Percentiles rank a stretch among this genome's conserved stretches.
These are phyloP conservation scores for Hevea brasiliensis DNA, from an alignment of 345 rosid genomes.

Conservation along the genomic window DNA sequence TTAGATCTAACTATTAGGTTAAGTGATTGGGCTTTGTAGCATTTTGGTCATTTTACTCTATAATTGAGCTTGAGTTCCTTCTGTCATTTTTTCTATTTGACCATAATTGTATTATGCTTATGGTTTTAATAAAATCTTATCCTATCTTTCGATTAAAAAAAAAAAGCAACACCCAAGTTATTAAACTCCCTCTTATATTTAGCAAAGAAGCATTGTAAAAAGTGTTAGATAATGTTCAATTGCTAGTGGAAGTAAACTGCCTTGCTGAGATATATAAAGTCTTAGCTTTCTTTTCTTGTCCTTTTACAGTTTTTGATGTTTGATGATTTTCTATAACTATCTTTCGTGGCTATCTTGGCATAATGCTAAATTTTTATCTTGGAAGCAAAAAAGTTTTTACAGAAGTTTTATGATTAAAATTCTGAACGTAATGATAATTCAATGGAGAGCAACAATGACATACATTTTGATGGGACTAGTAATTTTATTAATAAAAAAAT, in stretches of 20 bases:
- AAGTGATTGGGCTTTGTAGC: too few species aligned
- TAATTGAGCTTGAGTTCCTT: too few species aligned
- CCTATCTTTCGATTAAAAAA: too few species aligned
- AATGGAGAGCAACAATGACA: too few species aligned
- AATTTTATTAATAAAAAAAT: too few species aligned
- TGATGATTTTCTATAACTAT: too few species aligned
- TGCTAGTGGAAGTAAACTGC: neutral
- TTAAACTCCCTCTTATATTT: slow-evolving; percentile 45
- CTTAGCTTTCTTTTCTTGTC: slow-evolving; percentile 3
- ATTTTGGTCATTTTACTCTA: too few species aligned
- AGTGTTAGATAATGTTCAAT: neutral
- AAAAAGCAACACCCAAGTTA: slow-evolving; percentile 33
- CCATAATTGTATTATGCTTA: too few species aligned
- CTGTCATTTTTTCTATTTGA: too few species aligned
- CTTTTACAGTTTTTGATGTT: neutral
- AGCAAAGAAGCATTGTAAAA: slow-evolving; percentile 47
- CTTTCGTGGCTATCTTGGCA: neutral
- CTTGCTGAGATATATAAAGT: neutral
- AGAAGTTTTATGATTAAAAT: neutral
- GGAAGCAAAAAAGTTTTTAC: too few species aligned
- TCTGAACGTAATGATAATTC: neutral
- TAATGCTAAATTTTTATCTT: neutral
- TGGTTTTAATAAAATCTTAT: too few species aligned
- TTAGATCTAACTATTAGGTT: too few species aligned
- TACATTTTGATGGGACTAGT: neutral